These are phyloP conservation scores for Moricandia moricandioides DNA, from an alignment of 345 rosid genomes.

Conservation along the genomic window DNA sequence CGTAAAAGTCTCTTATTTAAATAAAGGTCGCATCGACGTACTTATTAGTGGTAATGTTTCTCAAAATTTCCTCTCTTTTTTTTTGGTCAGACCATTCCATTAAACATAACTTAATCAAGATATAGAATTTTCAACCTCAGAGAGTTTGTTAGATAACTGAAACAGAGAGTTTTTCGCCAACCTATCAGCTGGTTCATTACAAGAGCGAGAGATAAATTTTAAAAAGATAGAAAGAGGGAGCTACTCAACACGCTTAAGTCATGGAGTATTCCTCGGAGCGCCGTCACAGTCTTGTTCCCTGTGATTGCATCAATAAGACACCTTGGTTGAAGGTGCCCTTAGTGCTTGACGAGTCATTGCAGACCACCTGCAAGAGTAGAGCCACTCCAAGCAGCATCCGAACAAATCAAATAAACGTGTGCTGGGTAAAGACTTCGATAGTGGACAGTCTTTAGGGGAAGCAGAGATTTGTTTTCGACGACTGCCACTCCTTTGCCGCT, in stretches of 20 bases:
- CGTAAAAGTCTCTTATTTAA: neutral
- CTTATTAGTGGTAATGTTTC: neutral
- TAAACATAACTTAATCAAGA: too few relatives aligned
- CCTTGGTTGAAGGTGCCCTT: too few relatives aligned
- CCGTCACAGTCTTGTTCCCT: neutral
- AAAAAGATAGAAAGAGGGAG: neutral
- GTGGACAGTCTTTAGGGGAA: too few relatives aligned
- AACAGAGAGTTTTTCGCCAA: neutral
- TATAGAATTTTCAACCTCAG: neutral
- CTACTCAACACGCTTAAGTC: neutral
- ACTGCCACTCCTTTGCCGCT: too few relatives aligned
- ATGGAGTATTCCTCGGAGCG: neutral
- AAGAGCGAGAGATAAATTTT: neutral
- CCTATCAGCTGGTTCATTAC: neutral
- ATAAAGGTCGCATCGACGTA: neutral
- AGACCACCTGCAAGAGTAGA: too few relatives aligned
- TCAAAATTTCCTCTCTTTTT: neutral
- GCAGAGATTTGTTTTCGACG: too few relatives aligned
- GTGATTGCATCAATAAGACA: neutral
- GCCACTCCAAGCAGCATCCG: too few relatives aligned
- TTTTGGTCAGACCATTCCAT: neutral
- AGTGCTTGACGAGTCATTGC: too few relatives aligned
- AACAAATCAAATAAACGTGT: too few relatives aligned
- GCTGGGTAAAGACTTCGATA: too few relatives aligned
- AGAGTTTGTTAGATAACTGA: neutral